Percentiles rank a stretch among this genome's conserved stretches.
Evolutionary conservation across 2,329 filamentous ascomycete genomes (phyloP).

Genomic region (Karstenula rhodostoma): DNA sequence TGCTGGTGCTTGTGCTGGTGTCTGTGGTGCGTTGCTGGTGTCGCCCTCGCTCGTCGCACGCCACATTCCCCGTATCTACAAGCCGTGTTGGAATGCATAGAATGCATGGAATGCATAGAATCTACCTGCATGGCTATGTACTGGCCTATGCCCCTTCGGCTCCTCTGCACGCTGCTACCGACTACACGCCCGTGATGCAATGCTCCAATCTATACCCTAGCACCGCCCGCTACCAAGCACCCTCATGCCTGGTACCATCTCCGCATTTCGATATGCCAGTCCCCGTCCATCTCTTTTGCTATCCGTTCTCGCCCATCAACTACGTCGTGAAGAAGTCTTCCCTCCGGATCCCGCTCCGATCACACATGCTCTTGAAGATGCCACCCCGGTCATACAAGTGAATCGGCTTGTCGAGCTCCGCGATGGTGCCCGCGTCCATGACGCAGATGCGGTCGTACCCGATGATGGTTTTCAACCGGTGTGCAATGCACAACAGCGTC

Average conservation of each 20-base stretch:
- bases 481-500: conserved; percentile 91
- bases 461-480: conserved; percentile 89
- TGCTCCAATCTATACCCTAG: background rate
- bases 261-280: background rate
- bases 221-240: conserved; percentile 1
- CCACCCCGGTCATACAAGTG: conserved; percentile 76
- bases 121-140: background rate
- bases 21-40: background rate
- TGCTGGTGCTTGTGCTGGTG: no score
- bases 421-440: conserved; percentile 89
- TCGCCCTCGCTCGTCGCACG: no score
- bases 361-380: conserved; percentile 91
- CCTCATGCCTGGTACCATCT: background rate
- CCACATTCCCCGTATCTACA: background rate
- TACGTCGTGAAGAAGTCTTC: conserved; percentile 54
- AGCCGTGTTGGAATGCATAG: no score
- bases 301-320: background rate
- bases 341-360: conserved; percentile 76
- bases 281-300: background rate
- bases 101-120: no score
- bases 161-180: background rate
- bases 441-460: conserved; percentile 95
- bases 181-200: background rate
- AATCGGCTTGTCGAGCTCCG: conserved; percentile 81
- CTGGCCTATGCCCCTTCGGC: background rate